A percentile compares a stretch with the other conserved stretches of the same genome.
These are phyloP conservation scores for Thermochaetoides thermophila DNA, from an alignment of 495 filamentous ascomycete genomes.

Conservation along the genomic window DNA sequence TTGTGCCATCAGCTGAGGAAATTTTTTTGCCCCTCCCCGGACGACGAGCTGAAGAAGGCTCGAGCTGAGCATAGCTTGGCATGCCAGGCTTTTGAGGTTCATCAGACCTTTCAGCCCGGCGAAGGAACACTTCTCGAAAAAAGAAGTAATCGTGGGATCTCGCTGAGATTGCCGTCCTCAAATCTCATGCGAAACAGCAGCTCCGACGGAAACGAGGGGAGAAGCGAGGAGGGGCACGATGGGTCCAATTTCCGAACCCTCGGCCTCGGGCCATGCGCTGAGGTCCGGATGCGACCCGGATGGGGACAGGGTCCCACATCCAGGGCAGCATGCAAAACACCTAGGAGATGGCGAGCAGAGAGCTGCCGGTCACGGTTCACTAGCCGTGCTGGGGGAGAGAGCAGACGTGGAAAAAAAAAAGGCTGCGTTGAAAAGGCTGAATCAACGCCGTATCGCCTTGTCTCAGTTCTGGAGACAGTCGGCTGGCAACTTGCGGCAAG, in stretches of 20 bases:
- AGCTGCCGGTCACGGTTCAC: background rate
- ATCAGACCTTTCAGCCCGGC: no score
- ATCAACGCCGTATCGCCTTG: no score
- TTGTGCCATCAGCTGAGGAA: background rate
- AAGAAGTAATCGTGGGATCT: background rate
- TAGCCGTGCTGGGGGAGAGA: no score
- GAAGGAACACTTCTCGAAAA: background rate
- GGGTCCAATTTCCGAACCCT: constrained; percentile 15
- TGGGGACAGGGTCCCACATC: constrained; percentile 8
- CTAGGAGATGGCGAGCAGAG: constrained; percentile 5
- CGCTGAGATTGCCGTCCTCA: constrained; percentile 1
- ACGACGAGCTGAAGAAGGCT: no score
- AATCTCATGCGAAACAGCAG: constrained; percentile 2
- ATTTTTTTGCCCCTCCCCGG: constrained; percentile 1
- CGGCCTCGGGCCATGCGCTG: constrained; percentile 10
- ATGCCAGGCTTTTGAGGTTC: no score
- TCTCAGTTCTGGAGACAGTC: no score
- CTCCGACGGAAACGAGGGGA: background rate
- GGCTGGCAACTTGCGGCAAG: no score
- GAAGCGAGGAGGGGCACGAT: no score
- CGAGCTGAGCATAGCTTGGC: no score
- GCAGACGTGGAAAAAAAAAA: background rate
- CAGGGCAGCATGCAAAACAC: constrained; percentile 7
- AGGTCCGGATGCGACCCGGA: constrained; percentile 6
- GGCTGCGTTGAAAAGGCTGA: background rate